phyloP scores from a whole-genome alignment of 1,139 yeast species.

The Yamadazyma dushanensis region DNA sequence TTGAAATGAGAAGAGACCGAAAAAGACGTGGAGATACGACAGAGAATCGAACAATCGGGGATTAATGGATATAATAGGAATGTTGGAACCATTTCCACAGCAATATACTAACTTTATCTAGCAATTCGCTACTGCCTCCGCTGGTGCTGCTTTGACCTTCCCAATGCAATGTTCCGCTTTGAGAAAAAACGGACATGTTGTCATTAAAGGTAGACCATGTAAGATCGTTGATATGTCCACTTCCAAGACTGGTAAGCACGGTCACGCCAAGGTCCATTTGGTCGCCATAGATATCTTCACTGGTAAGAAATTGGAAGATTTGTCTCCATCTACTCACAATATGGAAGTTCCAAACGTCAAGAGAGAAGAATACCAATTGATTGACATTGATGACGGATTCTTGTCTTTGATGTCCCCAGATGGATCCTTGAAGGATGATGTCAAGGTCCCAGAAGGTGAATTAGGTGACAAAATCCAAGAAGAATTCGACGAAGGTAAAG shows the following conservation, averaged over 20 bases:
- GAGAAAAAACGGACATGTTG: conserved; percentile 99
- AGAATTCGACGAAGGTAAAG: conserved; percentile 98
- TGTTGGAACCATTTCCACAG: too few species aligned
- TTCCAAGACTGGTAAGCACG: conserved; percentile 99
- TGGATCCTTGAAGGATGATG: conserved; percentile 99
- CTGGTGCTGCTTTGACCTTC: conserved; percentile 98
- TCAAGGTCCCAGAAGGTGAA: conserved; percentile 97
- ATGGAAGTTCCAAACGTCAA: conserved; percentile 98
- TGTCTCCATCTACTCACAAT: conserved; percentile 99
- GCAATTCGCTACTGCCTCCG: conserved; percentile 98
- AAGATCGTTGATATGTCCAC: conserved; percentile 99
- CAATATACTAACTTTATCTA: conserved; percentile 43
- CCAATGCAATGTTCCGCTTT: conserved; percentile 99
- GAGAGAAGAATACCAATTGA: conserved; percentile 95
- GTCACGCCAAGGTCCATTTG: conserved; percentile 99
- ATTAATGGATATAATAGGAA: background rate
- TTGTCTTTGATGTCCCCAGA: conserved; percentile 94
- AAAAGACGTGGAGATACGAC: too few species aligned
- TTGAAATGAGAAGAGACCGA: too few species aligned
- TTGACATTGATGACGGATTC: conserved; percentile 98
- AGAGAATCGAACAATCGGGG: background rate
- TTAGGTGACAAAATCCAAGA: conserved; percentile 89
- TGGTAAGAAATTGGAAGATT: conserved; percentile 98
- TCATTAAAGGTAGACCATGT: conserved; percentile 99
- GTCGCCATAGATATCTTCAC: conserved; percentile 99